phyloP scores from a whole-genome alignment of 129 eudicot genomes.

The Centaurea solstitialis region DNA sequence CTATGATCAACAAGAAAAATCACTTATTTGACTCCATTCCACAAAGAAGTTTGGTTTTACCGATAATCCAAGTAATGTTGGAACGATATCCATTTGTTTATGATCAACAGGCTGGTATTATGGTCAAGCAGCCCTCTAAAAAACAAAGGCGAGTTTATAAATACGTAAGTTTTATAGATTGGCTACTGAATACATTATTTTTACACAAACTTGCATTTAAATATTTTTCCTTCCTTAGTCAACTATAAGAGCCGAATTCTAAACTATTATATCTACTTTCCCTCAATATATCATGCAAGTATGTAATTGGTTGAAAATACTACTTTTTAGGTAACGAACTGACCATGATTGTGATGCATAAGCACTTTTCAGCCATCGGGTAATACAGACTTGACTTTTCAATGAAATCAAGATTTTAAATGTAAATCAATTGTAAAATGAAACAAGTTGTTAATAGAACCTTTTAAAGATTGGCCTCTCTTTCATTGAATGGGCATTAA shows the following conservation, averaged over 20 bases:
- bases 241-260: neutral
- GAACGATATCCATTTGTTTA: neutral
- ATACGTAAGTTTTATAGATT: neutral
- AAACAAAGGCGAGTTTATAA: no score
- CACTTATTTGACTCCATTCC: no score
- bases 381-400: neutral
- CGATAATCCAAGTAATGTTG: neutral
- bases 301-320: neutral
- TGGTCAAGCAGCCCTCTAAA: neutral
- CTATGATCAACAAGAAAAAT: neutral
- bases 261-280: no score
- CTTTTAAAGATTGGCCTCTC: constrained; percentile 13
- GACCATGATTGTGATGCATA: neutral
- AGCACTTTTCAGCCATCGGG: neutral
- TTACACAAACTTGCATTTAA: neutral
- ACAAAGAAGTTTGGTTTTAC: neutral
- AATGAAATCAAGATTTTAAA: no score
- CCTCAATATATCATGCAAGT: neutral
- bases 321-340: neutral
- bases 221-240: neutral
- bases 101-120: neutral
- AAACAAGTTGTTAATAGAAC: constrained; percentile 10
- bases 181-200: neutral
- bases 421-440: constrained; percentile 10
- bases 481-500: constrained; percentile 19